phyloP scores from a whole-genome alignment of 2,329 filamentous ascomycete genomes.

The Pleoardoris graminearum region DNA sequence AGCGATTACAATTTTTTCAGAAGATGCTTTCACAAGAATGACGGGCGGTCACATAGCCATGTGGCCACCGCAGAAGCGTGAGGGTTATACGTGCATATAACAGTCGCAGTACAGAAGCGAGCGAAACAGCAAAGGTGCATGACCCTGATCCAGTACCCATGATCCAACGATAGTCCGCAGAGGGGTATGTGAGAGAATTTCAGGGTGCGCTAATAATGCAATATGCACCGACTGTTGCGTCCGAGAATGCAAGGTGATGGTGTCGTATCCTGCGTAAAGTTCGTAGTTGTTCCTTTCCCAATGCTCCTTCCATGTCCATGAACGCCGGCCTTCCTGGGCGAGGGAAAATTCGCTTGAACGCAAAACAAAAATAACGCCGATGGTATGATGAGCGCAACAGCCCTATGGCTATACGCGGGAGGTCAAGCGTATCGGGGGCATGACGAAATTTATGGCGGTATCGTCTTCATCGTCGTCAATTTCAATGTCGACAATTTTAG shows the following conservation, averaged over 20 bases:
- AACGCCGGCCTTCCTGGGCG: conserved; percentile 10
- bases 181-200: conserved; percentile 2
- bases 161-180: background rate
- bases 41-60: too few species aligned
- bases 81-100: background rate
- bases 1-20: conserved; percentile 21
- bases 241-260: conserved; percentile 8
- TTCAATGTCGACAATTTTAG: conserved; percentile 39
- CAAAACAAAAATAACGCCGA: conserved; percentile 18
- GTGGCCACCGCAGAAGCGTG: too few species aligned
- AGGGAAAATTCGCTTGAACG: conserved; percentile 30
- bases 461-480: conserved; percentile 43
- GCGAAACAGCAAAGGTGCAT: background rate
- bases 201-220: background rate
- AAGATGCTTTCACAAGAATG: background rate
- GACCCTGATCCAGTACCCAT: background rate
- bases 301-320: conserved; percentile 9
- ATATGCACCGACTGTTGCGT: background rate
- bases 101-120: background rate
- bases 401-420: conserved; percentile 28
- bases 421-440: conserved; percentile 43
- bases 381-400: conserved; percentile 9
- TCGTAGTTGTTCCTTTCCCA: conserved; percentile 13
- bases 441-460: conserved; percentile 38
- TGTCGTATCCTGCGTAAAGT: conserved; percentile 20